Evolutionary conservation across 2,329 filamentous ascomycete species (phyloP).

Genomic region (Pseudocercospora eumusae): DNA sequence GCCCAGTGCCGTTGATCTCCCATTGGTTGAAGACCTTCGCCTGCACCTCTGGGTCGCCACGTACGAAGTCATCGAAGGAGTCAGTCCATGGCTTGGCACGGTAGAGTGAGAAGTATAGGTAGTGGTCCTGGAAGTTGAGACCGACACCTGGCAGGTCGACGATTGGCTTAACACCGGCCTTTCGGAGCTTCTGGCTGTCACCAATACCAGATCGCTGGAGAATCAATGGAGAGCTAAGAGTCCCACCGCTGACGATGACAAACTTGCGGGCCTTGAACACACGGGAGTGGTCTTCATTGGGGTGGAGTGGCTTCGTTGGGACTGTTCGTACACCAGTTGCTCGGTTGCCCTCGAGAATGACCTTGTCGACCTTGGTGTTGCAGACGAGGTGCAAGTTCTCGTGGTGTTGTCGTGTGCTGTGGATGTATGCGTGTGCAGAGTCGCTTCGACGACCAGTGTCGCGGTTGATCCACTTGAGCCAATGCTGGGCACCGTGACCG

Average conservation of each 20-base stretch:
- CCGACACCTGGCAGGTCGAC: conserved; percentile 73
- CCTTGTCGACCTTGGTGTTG: conserved; percentile 77
- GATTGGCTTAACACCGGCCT: conserved; percentile 66
- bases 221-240: conserved; percentile 71
- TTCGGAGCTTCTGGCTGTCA: conserved; percentile 69
- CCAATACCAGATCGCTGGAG: conserved; percentile 73
- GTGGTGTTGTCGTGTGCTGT: conserved; percentile 70
- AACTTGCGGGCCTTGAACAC: conserved; percentile 71
- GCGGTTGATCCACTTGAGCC: conserved; percentile 82
- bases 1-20: conserved; percentile 76
- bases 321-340: conserved; percentile 73
- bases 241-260: conserved; percentile 72
- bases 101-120: conserved; percentile 69
- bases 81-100: conserved; percentile 74
- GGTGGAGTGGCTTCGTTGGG: conserved; percentile 67
- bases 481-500: conserved; percentile 72
- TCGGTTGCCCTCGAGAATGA: conserved; percentile 70
- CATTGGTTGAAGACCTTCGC: conserved; percentile 75
- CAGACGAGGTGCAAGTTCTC: conserved; percentile 70
- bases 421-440: conserved; percentile 75
- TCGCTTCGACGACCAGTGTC: conserved; percentile 71
- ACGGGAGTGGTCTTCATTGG: conserved; percentile 54
- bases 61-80: conserved; percentile 77
- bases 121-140: conserved; percentile 76
- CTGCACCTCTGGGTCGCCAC: conserved; percentile 71